Conservation (phyloP, 2,329 filamentous ascomycete species). For the Penicillium sp. region DNA sequence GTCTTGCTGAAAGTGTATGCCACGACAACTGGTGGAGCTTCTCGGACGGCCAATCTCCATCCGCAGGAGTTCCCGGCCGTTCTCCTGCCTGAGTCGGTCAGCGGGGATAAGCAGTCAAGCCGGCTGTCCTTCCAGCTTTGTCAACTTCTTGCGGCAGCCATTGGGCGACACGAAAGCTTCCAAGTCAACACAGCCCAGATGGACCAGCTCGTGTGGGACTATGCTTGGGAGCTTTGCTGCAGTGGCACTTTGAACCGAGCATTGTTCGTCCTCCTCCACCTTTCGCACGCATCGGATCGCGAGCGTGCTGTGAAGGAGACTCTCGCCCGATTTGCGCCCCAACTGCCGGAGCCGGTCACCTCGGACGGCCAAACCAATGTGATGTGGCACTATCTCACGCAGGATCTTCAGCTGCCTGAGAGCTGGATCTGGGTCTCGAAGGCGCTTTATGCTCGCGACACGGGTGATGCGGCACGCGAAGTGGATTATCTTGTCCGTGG, state of each 20-base stretch:
- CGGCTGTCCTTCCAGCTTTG: slow-evolving; percentile 79
- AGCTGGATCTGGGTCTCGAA: slow-evolving; percentile 85
- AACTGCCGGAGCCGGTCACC: slow-evolving; percentile 52
- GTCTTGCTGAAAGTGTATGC: slow-evolving; percentile 75
- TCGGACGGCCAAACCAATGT: slow-evolving; percentile 35
- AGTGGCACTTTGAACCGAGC: slow-evolving; percentile 61
- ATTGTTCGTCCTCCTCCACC: slow-evolving; percentile 67
- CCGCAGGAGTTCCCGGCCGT: slow-evolving; percentile 59
- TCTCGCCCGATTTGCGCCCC: slow-evolving; percentile 60
- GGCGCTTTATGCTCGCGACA: slow-evolving; percentile 69
- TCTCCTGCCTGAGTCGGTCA: slow-evolving; percentile 66
- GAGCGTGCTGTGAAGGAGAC: slow-evolving; percentile 62
- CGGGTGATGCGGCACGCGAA: slow-evolving; percentile 60
- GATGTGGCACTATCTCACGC: slow-evolving; percentile 52
- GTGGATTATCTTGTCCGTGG: slow-evolving; percentile 73
- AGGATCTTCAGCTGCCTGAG: slow-evolving; percentile 61
- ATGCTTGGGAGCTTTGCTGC: slow-evolving; percentile 44
- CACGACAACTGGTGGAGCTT: too few species aligned
- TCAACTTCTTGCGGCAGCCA: slow-evolving; percentile 49
- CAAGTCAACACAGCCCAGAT: slow-evolving; percentile 51
- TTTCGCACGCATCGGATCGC: slow-evolving; percentile 56
- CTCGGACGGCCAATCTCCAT: slow-evolving; percentile 41
- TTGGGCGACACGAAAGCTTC: slow-evolving; percentile 43
- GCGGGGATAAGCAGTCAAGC: slow-evolving; percentile 63
- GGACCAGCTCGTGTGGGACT: slow-evolving; percentile 59